Conservation (phyloP, 345 rosid genomes). For the Populus alba region DNA sequence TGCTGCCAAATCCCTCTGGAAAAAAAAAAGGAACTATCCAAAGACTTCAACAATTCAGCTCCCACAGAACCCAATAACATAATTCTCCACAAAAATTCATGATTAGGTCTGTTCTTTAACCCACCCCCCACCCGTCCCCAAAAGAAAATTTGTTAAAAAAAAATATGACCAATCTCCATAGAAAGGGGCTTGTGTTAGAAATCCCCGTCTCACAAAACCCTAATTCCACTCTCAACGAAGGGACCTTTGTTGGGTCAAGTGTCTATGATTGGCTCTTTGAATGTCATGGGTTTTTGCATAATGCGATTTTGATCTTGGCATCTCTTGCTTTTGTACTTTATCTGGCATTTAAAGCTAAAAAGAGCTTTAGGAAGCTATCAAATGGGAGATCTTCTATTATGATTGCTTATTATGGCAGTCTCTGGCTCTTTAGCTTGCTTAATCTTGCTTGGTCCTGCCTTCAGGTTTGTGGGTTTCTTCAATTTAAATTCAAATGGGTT, state of each 20-base stretch:
- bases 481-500: background rate
- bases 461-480: conserved; percentile 51
- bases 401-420: conserved; percentile 74
- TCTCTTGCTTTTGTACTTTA: conserved; percentile 65
- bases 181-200: background rate
- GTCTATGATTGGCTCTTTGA: conserved; percentile 59
- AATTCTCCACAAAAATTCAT: background rate
- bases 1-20: no score
- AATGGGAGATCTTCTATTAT: conserved; percentile 78
- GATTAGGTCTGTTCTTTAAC: background rate
- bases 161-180: background rate
- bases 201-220: conserved; percentile 29
- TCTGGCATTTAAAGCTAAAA: conserved; percentile 69
- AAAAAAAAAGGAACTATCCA: background rate
- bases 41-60: background rate
- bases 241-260: conserved; percentile 15
- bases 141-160: background rate
- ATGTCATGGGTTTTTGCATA: conserved; percentile 82
- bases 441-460: conserved; percentile 80
- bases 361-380: conserved; percentile 60
- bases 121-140: no score
- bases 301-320: conserved; percentile 47
- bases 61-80: background rate
- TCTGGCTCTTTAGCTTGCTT: conserved; percentile 89
- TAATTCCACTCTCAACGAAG: conserved; percentile 26